Evolutionary conservation across 2,329 filamentous ascomycete species (phyloP).

Genomic region (Penicillium sclerotiorum): DNA sequence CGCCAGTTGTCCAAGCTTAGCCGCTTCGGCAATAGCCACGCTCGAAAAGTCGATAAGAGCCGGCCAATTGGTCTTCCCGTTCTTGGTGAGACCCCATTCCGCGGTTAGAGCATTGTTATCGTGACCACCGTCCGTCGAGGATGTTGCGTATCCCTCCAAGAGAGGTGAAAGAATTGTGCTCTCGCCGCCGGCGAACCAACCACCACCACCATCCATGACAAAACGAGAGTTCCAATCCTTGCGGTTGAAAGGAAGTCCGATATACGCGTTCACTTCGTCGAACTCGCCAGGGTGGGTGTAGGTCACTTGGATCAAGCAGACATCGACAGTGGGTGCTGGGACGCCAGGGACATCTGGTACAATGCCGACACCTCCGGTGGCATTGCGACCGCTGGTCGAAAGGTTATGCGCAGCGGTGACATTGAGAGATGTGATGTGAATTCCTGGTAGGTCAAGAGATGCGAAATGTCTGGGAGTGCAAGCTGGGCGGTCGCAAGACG

Average conservation of each 20-base stretch:
- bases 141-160: neutral
- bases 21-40: neutral
- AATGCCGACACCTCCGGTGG: too few relatives aligned
- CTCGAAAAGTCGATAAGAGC: neutral
- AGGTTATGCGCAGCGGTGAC: too few relatives aligned
- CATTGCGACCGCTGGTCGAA: too few relatives aligned
- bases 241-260: neutral
- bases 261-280: neutral
- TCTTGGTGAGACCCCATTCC: neutral
- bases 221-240: neutral
- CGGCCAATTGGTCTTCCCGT: neutral
- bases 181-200: neutral
- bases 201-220: neutral
- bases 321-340: too few relatives aligned
- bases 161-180: neutral
- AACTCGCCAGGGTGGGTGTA: neutral
- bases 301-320: too few relatives aligned
- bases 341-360: too few relatives aligned
- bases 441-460: too few relatives aligned
- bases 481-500: too few relatives aligned
- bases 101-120: neutral
- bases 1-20: neutral
- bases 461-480: too few relatives aligned
- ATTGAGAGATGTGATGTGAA: too few relatives aligned
- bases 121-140: neutral